Base-by-base conservation (phyloP, 2,329 filamentous ascomycete genomes). In the Reticulascus tulasneorum region DNA sequence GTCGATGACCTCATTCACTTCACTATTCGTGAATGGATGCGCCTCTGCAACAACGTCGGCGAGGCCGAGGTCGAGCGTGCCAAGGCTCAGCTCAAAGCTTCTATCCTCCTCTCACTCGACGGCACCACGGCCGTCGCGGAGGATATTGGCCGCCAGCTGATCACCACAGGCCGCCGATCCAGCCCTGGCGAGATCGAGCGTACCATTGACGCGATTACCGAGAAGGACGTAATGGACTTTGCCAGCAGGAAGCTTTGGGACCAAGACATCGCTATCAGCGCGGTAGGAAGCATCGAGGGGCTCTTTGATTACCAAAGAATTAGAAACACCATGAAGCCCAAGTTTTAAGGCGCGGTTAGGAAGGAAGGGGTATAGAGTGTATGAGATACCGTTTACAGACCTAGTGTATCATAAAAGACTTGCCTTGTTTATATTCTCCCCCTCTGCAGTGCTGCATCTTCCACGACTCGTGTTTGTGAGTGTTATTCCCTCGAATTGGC, bases 21-120 rank as follows among this genome's bases (percentile, higher is more conserved):
- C 71, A 83, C 93, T 46, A 88, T 97, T 64, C 87, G 91, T 53
- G 93, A 98, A 77, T 98, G 93, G 93, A 88, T 91, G 55, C 87
- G 93, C 54, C 82, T 98, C 47, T 93, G 86, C 56, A 83, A 82
- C 74, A 86, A 82, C 67, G 93, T 98, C 55, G 82, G 77, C 58
- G 78, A 88, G 60, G 82, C 90, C 49, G 93, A 98, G 73, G 86
- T 90, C 44, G 93, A 98, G 80, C 91, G 93, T 53, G 93, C 93
- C 67, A 98, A 98, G 81, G 87, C 93, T 48, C 93, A 98, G 75
- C 84, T 98, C 56, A 98, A 98, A 81, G 93, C 93, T 46, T 95
- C 90, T 37, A 90, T 98, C 58, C 86, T 98, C 45, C 82, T 98
- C 49, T 94, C 89, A 35, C 87, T 98, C 21, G 93, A 98, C 64